A percentile compares a stretch with the other conserved stretches of the same genome.
phyloP scores from a whole-genome alignment of 2,329 filamentous ascomycete species.

The Fusarium begoniae region DNA sequence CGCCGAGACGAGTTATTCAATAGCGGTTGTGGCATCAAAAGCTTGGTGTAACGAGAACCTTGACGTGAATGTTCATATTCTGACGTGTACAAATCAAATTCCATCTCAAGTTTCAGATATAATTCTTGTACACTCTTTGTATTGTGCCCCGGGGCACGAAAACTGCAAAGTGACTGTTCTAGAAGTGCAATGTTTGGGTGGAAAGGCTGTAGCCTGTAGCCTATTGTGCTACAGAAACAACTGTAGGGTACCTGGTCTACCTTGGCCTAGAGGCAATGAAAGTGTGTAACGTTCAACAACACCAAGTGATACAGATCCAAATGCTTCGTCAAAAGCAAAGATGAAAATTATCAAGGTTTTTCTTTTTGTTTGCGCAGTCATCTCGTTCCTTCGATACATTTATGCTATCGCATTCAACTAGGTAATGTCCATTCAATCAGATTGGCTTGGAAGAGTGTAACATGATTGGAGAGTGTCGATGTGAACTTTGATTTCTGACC shows the following conservation, averaged over 20 bases:
- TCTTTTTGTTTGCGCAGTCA: neutral
- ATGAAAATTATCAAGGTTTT: neutral
- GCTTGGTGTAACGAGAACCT: neutral
- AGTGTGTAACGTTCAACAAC: neutral
- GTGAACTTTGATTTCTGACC: neutral
- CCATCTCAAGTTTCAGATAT: neutral
- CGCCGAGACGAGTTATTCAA: fast-evolving
- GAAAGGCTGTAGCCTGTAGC: neutral
- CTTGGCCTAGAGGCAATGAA: neutral
- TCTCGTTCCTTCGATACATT: neutral
- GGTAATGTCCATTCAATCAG: neutral
- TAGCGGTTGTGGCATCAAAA: no score
- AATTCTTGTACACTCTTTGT: neutral
- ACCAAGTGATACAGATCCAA: neutral
- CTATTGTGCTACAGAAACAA: neutral
- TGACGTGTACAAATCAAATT: neutral
- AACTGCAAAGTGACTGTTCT: neutral
- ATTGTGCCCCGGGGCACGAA: neutral
- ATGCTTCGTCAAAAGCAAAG: neutral
- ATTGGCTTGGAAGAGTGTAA: neutral
- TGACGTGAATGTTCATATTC: no score
- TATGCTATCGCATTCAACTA: no score
- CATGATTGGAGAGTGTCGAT: neutral
- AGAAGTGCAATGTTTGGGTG: neutral
- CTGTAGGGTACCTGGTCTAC: neutral